Evolutionary conservation across 2,329 filamentous ascomycete genomes (phyloP), one percentile per base, ranked within the genome.

Genomic region (Sclerotinia minor): DNA sequence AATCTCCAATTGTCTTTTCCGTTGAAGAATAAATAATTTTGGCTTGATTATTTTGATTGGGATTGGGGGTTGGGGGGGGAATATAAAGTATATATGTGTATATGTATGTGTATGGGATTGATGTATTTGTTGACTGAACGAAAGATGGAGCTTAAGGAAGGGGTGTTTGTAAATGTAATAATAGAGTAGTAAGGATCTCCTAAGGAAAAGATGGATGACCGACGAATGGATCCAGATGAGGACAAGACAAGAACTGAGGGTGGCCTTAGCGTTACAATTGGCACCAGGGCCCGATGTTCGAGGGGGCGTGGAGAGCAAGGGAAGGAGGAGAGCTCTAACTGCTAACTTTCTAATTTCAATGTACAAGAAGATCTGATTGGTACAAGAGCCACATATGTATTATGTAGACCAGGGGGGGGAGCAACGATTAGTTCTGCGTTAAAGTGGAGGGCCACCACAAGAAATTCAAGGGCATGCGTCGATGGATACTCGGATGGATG

Each of bases 211-310:
- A 44, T 53, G 50, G 24, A 57, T 45, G 50, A 47, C 49, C 38
- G 49, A 35, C 35, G 63, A 35, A 58, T 65, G 63, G 63, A 47
- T 44, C 38, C n/a, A 35, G 44, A 38, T 61, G 58, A 29, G 21
- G 55, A 17, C 38, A 17, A 32, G 55, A 58, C 35, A 44, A 44
- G 60, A 45, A 64, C 47, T 26, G 47, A 41, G 24, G 47, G 32
- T 47, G 26, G 53, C 45, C 41, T 65, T 65, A 65, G 63, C 63
- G 52, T n/a, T 47, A 24, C 63, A 58, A 38, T 65, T 54, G 50
- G 38, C 53, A 65, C 52, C 35, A 65, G 63, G 63, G 54, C 49
- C 38, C 29, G 29, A 61, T 38, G 45, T 61, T 61, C 58, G 45
- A 60, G 58, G 57, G 58, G 26, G 57, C 32, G 60, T 52, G 47